phyloP scores from a whole-genome alignment of 345 rosid species.

The Salix dunnii region DNA sequence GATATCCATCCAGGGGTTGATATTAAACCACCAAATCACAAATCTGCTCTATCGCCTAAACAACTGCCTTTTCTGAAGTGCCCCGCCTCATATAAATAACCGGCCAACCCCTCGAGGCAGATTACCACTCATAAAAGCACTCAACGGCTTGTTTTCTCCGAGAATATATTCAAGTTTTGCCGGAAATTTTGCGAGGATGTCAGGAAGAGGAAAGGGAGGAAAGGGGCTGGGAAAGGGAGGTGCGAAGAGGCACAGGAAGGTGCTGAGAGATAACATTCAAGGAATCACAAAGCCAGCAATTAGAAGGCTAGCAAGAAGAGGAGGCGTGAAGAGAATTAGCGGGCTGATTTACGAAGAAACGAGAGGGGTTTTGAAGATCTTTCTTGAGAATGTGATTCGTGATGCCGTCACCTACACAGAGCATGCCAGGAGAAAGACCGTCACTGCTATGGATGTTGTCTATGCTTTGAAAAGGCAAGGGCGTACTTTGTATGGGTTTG shows the following conservation, averaged over 20 bases:
- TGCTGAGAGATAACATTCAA: background rate
- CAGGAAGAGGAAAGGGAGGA: slow-evolving; percentile 9
- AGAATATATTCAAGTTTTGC: background rate
- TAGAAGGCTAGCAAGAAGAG: slow-evolving; percentile 2
- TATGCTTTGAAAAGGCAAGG: slow-evolving; percentile 5
- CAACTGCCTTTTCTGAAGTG: background rate
- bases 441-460: slow-evolving; percentile 8
- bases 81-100: background rate
- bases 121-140: no score
- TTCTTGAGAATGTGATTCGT: slow-evolving; percentile 6
- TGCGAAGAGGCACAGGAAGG: slow-evolving; percentile 10
- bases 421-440: background rate
- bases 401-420: slow-evolving; percentile 3
- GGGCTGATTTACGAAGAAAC: slow-evolving; percentile 2
- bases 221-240: slow-evolving; percentile 10
- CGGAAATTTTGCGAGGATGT: background rate
- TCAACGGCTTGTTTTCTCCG: background rate
- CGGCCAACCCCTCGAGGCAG: background rate
- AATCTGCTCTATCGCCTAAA: background rate
- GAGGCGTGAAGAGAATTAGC: slow-evolving; percentile 3
- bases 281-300: slow-evolving; percentile 7
- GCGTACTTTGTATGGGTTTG: slow-evolving; percentile 5
- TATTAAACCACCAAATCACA: background rate
- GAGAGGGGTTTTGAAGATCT: slow-evolving; percentile 6
- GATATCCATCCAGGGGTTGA: background rate